Evolutionary conservation across 1,284 basidiomycete species (phyloP).

Genomic region (Tilletia horrida): DNA sequence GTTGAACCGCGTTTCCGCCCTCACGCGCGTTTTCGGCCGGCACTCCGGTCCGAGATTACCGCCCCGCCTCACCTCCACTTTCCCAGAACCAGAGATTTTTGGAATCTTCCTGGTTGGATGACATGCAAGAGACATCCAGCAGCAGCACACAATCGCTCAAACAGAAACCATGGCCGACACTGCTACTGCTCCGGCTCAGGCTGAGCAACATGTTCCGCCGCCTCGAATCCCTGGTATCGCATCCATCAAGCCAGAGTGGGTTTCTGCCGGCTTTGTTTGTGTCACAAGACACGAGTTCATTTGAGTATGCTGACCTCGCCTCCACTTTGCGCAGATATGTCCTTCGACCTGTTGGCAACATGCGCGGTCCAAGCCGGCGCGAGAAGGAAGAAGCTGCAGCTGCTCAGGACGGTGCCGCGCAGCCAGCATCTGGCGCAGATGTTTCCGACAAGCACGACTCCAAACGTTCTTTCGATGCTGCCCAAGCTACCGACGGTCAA

Average conservation of each 20-base stretch:
- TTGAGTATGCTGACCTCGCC: background rate
- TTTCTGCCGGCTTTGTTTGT: background rate
- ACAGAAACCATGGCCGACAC: too few relatives aligned
- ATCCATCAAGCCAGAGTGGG: slow-evolving; percentile 20
- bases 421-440: slow-evolving; percentile 4
- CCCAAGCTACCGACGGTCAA: background rate
- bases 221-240: slow-evolving; percentile 17
- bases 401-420: background rate
- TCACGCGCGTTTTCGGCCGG: too few relatives aligned
- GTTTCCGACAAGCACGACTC: slow-evolving; percentile 11
- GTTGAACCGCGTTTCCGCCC: too few relatives aligned
- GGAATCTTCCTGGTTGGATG: too few relatives aligned
- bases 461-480: background rate
- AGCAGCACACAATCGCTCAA: too few relatives aligned
- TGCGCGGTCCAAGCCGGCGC: background rate
- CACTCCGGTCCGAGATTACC: too few relatives aligned
- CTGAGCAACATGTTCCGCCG: background rate
- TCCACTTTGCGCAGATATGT: background rate
- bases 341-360: background rate
- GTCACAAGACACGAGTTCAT: background rate
- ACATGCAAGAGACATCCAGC: too few relatives aligned
- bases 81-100: too few relatives aligned
- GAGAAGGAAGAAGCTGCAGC: slow-evolving; percentile 16
- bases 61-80: too few relatives aligned
- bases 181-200: background rate